Conservation (phyloP, 2,329 filamentous ascomycete genomes). For the Colletotrichum tabaci region DNA sequence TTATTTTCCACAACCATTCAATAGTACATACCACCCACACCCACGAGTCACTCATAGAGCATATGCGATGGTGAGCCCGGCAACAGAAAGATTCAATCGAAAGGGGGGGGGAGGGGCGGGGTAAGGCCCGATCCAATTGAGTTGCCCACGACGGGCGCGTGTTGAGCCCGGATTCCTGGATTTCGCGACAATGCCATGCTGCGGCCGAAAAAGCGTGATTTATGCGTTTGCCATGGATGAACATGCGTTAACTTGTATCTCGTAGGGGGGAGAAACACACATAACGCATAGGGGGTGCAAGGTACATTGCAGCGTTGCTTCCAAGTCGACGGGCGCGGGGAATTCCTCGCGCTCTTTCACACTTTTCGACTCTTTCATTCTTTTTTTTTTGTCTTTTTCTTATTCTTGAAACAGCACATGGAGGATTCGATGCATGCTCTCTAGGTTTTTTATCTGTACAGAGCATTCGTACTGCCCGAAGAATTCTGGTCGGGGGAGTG, state of each 20-base stretch:
- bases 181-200: constrained; percentile 32
- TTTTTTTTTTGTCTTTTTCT: no score
- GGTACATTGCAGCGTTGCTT: no score
- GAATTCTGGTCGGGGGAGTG: no score
- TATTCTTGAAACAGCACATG: constrained; percentile 27
- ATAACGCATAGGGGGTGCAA: no score
- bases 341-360: constrained; percentile 23
- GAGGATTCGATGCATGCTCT: constrained; percentile 23
- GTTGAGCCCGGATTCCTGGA: constrained; percentile 1
- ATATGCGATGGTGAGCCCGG: not conserved
- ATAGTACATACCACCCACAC: no score
- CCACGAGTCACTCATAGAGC: no score
- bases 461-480: no score
- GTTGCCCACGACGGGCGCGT: constrained; percentile 15
- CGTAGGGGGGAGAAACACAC: no score
- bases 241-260: no score
- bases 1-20: no score
- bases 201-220: constrained; percentile 35
- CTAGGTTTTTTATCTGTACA: not conserved
- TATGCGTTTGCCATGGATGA: constrained; percentile 27
- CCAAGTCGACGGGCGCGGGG: constrained; percentile 12
- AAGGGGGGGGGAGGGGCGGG: constrained; percentile 4
- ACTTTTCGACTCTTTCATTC: not conserved
- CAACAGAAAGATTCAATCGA: constrained; percentile 19
- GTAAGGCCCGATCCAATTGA: constrained; percentile 34